These are phyloP conservation scores for Sphagnum fallax DNA, from an alignment of 228 moss, liverwort and hornwort species.

Conservation along the genomic window DNA sequence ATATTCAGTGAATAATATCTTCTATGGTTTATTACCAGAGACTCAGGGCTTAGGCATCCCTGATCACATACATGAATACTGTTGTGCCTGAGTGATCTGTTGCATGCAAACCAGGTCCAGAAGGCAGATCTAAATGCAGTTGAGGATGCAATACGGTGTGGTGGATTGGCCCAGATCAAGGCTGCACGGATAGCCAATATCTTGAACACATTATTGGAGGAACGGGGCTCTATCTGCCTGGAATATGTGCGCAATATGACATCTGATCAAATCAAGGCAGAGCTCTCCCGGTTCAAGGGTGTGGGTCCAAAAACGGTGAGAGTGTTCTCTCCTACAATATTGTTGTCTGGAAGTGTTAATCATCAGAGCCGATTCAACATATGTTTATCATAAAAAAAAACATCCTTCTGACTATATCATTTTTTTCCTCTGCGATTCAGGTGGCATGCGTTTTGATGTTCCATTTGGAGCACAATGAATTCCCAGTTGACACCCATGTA, in stretches of 20 bases:
- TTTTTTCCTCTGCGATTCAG: slow-evolving; percentile 15
- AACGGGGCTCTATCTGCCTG: slow-evolving; percentile 71
- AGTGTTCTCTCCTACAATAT: slow-evolving; percentile 1
- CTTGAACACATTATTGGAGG: slow-evolving; percentile 57
- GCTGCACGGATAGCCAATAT: slow-evolving; percentile 63
- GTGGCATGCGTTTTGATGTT: slow-evolving; percentile 95
- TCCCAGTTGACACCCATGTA: slow-evolving; percentile 96
- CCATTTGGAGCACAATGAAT: slow-evolving; percentile 78
- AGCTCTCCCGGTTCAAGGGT: slow-evolving; percentile 91
- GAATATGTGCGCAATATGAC: slow-evolving; percentile 80
- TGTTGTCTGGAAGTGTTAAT: too few relatives aligned
- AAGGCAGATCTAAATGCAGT: slow-evolving; percentile 61
- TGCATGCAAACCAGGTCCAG: slow-evolving; percentile 42
- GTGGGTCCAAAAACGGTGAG: slow-evolving; percentile 94
- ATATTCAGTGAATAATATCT: too few relatives aligned
- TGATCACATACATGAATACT: too few relatives aligned
- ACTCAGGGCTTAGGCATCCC: too few relatives aligned
- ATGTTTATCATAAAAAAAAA: too few relatives aligned
- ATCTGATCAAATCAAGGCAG: slow-evolving; percentile 66
- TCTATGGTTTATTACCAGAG: too few relatives aligned
- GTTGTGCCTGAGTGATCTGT: too few relatives aligned
- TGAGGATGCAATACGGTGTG: slow-evolving; percentile 75
- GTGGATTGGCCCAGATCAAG: slow-evolving; percentile 84
- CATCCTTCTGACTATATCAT: too few relatives aligned
- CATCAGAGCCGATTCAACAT: too few relatives aligned